Conservation (phyloP, 352 stramenopile species). For the Globisporangium nodosum region DNA sequence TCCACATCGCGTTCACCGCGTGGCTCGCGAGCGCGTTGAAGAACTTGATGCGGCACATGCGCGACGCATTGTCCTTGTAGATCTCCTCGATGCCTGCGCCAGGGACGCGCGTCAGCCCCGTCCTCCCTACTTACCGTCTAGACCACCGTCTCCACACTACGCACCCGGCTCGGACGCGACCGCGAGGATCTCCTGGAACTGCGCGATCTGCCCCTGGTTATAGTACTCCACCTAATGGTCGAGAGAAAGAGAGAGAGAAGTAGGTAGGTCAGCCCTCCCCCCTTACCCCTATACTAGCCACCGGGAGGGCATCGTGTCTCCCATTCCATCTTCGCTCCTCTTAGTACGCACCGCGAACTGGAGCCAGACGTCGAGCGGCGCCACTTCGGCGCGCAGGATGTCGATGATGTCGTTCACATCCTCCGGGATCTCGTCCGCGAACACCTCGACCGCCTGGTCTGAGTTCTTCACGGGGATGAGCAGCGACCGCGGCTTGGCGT, state of each 20-base stretch:
- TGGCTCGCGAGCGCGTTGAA: conserved; percentile 84
- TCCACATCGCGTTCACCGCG: conserved; percentile 86
- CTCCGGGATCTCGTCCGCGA: conserved; percentile 84
- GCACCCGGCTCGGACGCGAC: conserved; percentile 71
- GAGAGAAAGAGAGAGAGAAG: conserved; percentile 1
- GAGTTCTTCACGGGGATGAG: conserved; percentile 90
- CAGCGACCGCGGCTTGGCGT: conserved; percentile 58
- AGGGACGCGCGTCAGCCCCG: too few relatives aligned
- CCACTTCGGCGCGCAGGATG: conserved; percentile 87
- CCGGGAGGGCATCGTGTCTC: too few relatives aligned
- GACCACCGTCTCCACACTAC: neutral
- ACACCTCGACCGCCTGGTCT: conserved; percentile 87
- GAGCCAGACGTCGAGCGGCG: conserved; percentile 88
- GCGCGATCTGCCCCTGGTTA: conserved; percentile 68
- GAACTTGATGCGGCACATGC: conserved; percentile 86
- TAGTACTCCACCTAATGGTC: conserved; percentile 82
- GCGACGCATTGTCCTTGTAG: conserved; percentile 83
- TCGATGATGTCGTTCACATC: conserved; percentile 91
- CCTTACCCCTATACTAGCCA: too few relatives aligned
- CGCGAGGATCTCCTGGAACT: conserved; percentile 85
- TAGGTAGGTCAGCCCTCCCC: neutral
- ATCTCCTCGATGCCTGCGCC: conserved; percentile 71
- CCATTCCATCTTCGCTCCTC: neutral
- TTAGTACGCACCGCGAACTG: conserved; percentile 72
- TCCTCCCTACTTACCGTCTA: too few relatives aligned